phyloP scores from a whole-genome alignment of 345 rosid genomes.

The Populus davidiana region DNA sequence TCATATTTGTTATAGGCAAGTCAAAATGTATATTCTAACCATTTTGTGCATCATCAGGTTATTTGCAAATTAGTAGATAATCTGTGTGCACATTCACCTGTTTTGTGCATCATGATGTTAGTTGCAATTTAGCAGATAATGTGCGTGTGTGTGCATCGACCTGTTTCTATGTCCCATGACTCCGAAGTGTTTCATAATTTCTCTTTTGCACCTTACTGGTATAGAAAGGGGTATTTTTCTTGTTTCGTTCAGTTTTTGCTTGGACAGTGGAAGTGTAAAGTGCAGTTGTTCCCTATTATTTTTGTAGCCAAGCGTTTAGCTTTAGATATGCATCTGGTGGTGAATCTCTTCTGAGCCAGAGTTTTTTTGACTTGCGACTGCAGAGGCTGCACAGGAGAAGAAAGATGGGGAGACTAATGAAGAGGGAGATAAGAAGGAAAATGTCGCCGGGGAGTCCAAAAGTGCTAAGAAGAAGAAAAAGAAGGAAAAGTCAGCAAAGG shows the following conservation, averaged over 20 bases:
- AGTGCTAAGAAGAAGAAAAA: constrained; percentile 55
- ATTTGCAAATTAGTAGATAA: not conserved
- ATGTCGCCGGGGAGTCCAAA: constrained; percentile 48
- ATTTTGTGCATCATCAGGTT: not conserved
- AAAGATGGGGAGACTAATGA: constrained; percentile 35
- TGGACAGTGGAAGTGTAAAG: not conserved
- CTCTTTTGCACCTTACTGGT: not conserved
- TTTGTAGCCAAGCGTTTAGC: not conserved
- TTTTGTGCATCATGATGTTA: not conserved
- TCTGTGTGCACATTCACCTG: no score
- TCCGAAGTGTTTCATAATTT: not conserved
- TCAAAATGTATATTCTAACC: not conserved
- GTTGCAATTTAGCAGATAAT: not conserved
- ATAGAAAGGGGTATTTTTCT: not conserved
- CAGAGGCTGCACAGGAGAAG: constrained; percentile 47
- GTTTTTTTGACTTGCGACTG: not conserved
- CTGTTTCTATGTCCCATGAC: not conserved
- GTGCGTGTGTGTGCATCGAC: not conserved
- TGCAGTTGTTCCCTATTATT: not conserved
- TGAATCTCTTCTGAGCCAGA: not conserved
- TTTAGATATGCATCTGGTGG: not conserved
- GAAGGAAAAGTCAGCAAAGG: constrained; percentile 37
- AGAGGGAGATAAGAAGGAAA: constrained; percentile 50
- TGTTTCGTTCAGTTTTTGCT: not conserved
- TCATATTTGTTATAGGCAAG: not conserved